A percentile compares a stretch with the other conserved stretches of the same genome.
phyloP scores from a whole-genome alignment of 441 rosid genomes.

The Pelargonium australe region DNA sequence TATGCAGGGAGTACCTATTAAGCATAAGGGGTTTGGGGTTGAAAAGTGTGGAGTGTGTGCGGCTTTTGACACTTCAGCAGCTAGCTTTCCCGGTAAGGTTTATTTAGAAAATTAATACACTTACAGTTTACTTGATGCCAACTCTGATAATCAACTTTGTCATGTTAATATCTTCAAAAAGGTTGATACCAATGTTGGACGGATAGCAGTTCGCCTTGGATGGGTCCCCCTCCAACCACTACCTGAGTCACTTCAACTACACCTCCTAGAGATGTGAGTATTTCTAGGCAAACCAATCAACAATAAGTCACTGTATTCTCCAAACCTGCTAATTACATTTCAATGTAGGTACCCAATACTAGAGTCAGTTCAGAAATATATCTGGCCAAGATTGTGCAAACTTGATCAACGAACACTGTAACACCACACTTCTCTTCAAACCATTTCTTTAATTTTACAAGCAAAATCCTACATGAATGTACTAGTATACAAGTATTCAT shows the following conservation, averaged over 20 bases:
- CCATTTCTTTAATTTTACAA: constrained; percentile 4
- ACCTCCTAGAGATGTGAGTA: constrained; percentile 87
- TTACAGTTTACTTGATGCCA: constrained; percentile 15
- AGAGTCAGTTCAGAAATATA: constrained; percentile 87
- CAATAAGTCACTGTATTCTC: constrained; percentile 6
- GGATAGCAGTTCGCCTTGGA: constrained; percentile 95
- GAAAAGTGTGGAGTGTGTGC: constrained; percentile 97
- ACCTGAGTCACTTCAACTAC: constrained; percentile 93
- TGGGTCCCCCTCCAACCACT: constrained; percentile 98
- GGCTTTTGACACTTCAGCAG: constrained; percentile 91
- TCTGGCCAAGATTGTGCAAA: constrained; percentile 98
- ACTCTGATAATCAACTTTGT: constrained; percentile 9
- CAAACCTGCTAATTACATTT: constrained; percentile 26
- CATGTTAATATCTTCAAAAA: constrained; percentile 30
- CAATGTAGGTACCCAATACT: constrained; percentile 74
- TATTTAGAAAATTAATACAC: constrained; percentile 19
- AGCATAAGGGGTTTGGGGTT: constrained; percentile 84
- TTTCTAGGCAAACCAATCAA: constrained; percentile 11
- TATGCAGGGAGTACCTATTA: constrained; percentile 75
- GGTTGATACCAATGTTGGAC: constrained; percentile 99
- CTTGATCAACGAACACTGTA: constrained; percentile 92
- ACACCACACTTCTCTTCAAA: constrained; percentile 24
- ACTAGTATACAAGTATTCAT: background rate
- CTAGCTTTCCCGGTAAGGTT: constrained; percentile 91
- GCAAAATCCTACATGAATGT: constrained; percentile 6